Percentiles rank a stretch among this genome's conserved stretches.
Conservation (phyloP, 2,329 filamentous ascomycete genomes). For the Pseudogymnoascus sp. region DNA sequence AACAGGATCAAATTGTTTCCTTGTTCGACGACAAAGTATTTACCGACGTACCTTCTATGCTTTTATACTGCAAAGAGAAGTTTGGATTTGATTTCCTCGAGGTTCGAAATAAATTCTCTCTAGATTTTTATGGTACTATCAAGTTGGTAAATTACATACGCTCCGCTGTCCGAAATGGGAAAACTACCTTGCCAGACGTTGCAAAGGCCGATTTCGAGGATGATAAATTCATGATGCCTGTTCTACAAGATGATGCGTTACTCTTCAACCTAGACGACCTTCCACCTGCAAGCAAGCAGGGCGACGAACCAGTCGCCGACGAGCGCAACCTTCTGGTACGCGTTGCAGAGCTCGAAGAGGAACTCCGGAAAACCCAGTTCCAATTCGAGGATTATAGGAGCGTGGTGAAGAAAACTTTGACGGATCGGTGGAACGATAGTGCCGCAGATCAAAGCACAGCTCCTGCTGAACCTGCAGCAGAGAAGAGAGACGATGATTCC, state of each 20-base stretch:
- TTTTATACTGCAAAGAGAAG: constrained; percentile 59
- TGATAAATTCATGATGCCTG: constrained; percentile 74
- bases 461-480: constrained; percentile 43
- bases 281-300: constrained; percentile 33
- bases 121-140: constrained; percentile 67
- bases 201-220: constrained; percentile 58
- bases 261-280: constrained; percentile 83
- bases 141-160: constrained; percentile 66
- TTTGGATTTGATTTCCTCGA: constrained; percentile 60
- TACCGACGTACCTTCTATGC: constrained; percentile 55
- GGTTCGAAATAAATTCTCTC: constrained; percentile 46
- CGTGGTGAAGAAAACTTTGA: constrained; percentile 33
- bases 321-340: constrained; percentile 24
- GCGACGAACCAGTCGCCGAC: constrained; percentile 28
- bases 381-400: constrained; percentile 35
- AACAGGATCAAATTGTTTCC: constrained; percentile 57
- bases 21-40: constrained; percentile 62
- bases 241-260: constrained; percentile 81
- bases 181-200: constrained; percentile 38
- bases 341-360: constrained; percentile 33
- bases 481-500: constrained; percentile 44
- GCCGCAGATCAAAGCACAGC: constrained; percentile 28
- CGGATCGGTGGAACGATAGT: constrained; percentile 32
- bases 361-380: constrained; percentile 31
- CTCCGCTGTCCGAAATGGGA: constrained; percentile 38